Evolutionary conservation across 306 rosid genomes (phyloP).

Genomic region (Lupinus albus): DNA sequence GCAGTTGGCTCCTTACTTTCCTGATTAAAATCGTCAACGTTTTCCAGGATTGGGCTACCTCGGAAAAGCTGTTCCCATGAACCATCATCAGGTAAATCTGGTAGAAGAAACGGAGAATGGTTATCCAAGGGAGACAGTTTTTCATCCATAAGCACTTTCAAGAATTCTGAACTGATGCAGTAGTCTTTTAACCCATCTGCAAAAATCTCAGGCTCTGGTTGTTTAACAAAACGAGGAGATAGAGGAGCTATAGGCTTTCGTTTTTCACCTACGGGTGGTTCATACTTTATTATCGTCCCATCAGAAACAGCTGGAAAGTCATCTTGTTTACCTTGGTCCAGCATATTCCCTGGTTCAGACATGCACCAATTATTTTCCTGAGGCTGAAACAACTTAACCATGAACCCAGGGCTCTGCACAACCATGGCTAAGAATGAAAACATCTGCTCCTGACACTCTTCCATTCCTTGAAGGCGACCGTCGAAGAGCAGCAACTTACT

Average conservation of each 20-base stretch:
- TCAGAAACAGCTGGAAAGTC: slow-evolving; percentile 51
- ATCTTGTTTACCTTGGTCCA: slow-evolving; percentile 51
- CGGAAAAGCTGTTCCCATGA: slow-evolving; percentile 77
- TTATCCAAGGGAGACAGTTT: slow-evolving; percentile 59
- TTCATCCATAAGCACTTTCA: slow-evolving; percentile 83
- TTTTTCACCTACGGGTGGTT: slow-evolving; percentile 56
- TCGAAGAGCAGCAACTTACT: slow-evolving; percentile 62
- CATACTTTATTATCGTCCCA: slow-evolving; percentile 70
- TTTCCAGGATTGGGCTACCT: slow-evolving; percentile 50
- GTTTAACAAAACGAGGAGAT: slow-evolving; percentile 40
- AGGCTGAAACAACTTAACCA: slow-evolving; percentile 77
- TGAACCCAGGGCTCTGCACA: slow-evolving; percentile 80
- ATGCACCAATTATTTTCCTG: slow-evolving; percentile 80
- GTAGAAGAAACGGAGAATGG: slow-evolving; percentile 58
- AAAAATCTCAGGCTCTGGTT: slow-evolving; percentile 50
- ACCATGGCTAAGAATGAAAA: slow-evolving; percentile 92
- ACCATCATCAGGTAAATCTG: slow-evolving; percentile 66
- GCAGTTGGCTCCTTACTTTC: slow-evolving; percentile 44
- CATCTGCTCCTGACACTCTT: slow-evolving; percentile 92
- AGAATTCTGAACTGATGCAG: slow-evolving; percentile 68
- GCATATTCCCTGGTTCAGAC: slow-evolving; percentile 58
- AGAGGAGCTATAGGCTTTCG: slow-evolving; percentile 43
- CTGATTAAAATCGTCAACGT: slow-evolving; percentile 46
- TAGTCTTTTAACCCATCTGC: slow-evolving; percentile 62
- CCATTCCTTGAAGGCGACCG: slow-evolving; percentile 86